These are phyloP conservation scores for Skeletonema tropicum DNA, from an alignment of 108 stramenopile genomes.

Conservation along the genomic window DNA sequence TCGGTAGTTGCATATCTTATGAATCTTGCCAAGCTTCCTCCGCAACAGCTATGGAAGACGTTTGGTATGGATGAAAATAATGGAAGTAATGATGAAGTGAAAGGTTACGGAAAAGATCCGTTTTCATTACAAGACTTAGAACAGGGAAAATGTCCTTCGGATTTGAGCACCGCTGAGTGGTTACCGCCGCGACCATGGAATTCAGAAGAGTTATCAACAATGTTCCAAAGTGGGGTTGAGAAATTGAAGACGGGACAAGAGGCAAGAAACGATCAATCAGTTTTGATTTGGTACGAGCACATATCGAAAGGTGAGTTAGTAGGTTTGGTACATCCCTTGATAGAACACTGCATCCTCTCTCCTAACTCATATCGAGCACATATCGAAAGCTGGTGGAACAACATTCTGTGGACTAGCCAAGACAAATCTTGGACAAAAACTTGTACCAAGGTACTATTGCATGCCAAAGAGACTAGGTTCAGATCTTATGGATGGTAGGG, in stretches of 20 bases:
- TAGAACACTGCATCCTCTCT: too few species aligned
- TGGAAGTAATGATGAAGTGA: background rate
- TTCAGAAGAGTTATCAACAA: constrained; percentile 4
- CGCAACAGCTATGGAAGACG: constrained; percentile 22
- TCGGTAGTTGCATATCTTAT: constrained; percentile 24
- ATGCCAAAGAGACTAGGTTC: constrained; percentile 40
- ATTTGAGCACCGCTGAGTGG: constrained; percentile 13
- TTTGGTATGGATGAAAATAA: constrained; percentile 21
- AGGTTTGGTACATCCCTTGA: too few species aligned
- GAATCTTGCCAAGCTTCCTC: constrained; percentile 19
- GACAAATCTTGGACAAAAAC: constrained; percentile 21
- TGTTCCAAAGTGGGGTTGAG: constrained; percentile 17
- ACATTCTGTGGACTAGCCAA: constrained; percentile 45
- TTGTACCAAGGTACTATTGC: constrained; percentile 50
- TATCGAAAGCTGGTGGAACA: constrained; percentile 55
- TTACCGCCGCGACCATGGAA: constrained; percentile 30
- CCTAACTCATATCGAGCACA: too few species aligned
- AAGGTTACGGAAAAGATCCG: constrained; percentile 17
- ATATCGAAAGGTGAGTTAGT: constrained; percentile 51
- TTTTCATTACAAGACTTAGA: constrained; percentile 27
- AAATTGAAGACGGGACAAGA: background rate
- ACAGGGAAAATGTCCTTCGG: constrained; percentile 16
- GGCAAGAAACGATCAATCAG: background rate
- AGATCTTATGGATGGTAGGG: constrained; percentile 26
- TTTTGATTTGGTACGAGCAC: constrained; percentile 52